phyloP scores from a whole-genome alignment of 129 eudicot species.

The Centella asiatica region DNA sequence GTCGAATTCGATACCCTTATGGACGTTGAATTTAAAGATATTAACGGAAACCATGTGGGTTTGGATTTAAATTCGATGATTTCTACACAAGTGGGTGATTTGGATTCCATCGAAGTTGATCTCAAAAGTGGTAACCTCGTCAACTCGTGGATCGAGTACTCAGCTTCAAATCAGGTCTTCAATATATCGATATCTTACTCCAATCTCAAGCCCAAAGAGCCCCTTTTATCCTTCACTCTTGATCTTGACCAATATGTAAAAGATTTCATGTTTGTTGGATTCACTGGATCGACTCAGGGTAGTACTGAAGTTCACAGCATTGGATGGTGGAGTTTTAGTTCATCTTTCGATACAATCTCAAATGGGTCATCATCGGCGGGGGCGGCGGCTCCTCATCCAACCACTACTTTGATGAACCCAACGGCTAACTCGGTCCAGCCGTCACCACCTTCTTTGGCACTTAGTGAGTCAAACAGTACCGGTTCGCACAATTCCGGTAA shows the following conservation, averaged over 20 bases:
- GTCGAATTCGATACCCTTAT: conserved; percentile 77
- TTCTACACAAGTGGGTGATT: conserved; percentile 46
- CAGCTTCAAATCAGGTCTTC: conserved; percentile 48
- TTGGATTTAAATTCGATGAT: conserved; percentile 61
- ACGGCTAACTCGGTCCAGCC: conserved; percentile 27
- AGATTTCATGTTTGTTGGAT: conserved; percentile 83
- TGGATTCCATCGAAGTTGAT: conserved; percentile 51
- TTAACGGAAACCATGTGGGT: conserved; percentile 88
- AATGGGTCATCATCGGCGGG: conserved; percentile 12
- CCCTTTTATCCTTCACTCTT: conserved; percentile 39
- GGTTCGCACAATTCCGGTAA: conserved; percentile 8
- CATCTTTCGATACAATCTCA: conserved; percentile 45
- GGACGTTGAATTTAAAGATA: conserved; percentile 77
- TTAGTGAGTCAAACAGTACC: conserved; percentile 15
- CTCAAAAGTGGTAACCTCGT: conserved; percentile 63
- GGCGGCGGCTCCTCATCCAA: conserved; percentile 45
- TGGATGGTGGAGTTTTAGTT: conserved; percentile 87
- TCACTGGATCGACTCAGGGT: conserved; percentile 89
- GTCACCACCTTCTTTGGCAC: conserved; percentile 41
- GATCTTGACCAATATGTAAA: conserved; percentile 45
- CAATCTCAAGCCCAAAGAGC: conserved; percentile 56
- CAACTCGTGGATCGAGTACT: conserved; percentile 83
- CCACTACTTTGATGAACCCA: conserved; percentile 38
- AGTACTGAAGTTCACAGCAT: conserved; percentile 75
- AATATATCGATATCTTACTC: conserved; percentile 62